phyloP scores from a whole-genome alignment of 257 asterid genomes.

The Vinca minor region DNA sequence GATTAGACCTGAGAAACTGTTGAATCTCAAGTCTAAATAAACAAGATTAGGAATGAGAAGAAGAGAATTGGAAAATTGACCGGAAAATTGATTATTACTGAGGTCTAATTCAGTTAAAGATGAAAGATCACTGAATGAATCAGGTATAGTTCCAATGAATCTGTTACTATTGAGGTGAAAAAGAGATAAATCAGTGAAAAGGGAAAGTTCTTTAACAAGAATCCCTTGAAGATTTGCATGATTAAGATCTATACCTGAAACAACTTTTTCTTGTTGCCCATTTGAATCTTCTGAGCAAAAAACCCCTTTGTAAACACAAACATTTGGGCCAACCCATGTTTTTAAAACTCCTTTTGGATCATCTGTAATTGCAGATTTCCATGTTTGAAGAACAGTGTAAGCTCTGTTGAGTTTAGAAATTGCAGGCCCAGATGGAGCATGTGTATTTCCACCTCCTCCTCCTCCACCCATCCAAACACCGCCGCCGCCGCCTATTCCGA shows the following conservation, averaged over 20 bases:
- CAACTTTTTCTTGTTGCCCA: slow-evolving; percentile 38
- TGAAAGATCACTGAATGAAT: slow-evolving; percentile 27
- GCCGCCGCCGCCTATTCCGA: slow-evolving; percentile 37
- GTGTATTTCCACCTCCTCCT: slow-evolving; percentile 21
- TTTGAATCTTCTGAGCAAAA: slow-evolving; percentile 54
- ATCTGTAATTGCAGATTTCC: slow-evolving; percentile 72
- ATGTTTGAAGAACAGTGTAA: slow-evolving; percentile 69
- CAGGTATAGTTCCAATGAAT: slow-evolving; percentile 54
- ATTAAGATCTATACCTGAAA: slow-evolving; percentile 78
- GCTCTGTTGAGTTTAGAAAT: slow-evolving; percentile 28
- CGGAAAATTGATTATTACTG: slow-evolving; percentile 69
- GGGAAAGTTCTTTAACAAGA: slow-evolving; percentile 46
- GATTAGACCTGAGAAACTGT: slow-evolving; percentile 52
- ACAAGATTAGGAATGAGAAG: slow-evolving; percentile 52
- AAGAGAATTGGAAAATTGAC: slow-evolving; percentile 44
- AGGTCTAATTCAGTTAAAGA: slow-evolving; percentile 66
- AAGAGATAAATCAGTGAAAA: slow-evolving; percentile 43
- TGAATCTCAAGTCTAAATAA: slow-evolving; percentile 72
- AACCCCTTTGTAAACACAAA: slow-evolving; percentile 63
- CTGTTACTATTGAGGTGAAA: slow-evolving; percentile 75
- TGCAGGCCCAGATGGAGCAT: slow-evolving; percentile 20
- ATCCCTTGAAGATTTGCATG: slow-evolving; percentile 58
- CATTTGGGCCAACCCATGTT: slow-evolving; percentile 64
- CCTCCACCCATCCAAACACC: slow-evolving; percentile 19
- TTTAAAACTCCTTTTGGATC: slow-evolving; percentile 49